Percentiles rank a stretch among this genome's conserved stretches.
Conservation (phyloP, 495 filamentous ascomycete species). For the Lasiosphaeria ovina region DNA sequence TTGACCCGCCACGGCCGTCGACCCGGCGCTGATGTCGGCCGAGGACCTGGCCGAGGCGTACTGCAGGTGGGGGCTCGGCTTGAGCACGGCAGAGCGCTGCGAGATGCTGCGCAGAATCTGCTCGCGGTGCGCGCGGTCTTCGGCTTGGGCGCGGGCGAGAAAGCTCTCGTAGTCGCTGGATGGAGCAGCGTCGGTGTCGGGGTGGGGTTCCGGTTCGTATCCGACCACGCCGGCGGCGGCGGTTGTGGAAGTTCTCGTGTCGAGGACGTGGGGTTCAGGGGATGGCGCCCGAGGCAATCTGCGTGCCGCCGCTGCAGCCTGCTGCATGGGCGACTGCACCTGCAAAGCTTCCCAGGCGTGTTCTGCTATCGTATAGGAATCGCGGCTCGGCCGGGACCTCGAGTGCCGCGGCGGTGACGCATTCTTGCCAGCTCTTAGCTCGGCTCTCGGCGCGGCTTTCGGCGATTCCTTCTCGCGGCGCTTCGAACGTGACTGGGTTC, state of each 20-base stretch:
- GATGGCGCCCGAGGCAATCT: background rate
- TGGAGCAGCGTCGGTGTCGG: background rate
- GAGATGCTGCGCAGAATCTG: slow-evolving; percentile 14
- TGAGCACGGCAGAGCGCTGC: slow-evolving; percentile 11
- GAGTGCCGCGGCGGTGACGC: too few species aligned
- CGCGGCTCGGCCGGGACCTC: background rate
- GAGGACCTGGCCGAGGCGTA: slow-evolving; percentile 11
- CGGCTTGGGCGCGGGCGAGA: slow-evolving; percentile 27
- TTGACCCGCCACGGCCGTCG: slow-evolving; percentile 9
- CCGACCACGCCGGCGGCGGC: background rate
- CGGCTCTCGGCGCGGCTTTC: background rate
- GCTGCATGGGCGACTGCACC: background rate
- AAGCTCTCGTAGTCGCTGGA: slow-evolving; percentile 30
- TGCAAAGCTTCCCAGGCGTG: slow-evolving; percentile 6
- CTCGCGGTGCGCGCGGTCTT: slow-evolving; percentile 24
- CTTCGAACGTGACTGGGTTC: background rate
- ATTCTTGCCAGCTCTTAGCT: too few species aligned
- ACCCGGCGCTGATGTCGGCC: slow-evolving; percentile 4
- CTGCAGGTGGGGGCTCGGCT: slow-evolving; percentile 25
- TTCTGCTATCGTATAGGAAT: slow-evolving; percentile 1
- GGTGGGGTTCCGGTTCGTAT: background rate
- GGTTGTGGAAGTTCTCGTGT: background rate
- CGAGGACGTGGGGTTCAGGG: background rate
- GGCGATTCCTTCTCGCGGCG: background rate
- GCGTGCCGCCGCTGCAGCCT: background rate